Conservation (phyloP, 495 filamentous ascomycete genomes). For the Penicillium chermesinum region DNA sequence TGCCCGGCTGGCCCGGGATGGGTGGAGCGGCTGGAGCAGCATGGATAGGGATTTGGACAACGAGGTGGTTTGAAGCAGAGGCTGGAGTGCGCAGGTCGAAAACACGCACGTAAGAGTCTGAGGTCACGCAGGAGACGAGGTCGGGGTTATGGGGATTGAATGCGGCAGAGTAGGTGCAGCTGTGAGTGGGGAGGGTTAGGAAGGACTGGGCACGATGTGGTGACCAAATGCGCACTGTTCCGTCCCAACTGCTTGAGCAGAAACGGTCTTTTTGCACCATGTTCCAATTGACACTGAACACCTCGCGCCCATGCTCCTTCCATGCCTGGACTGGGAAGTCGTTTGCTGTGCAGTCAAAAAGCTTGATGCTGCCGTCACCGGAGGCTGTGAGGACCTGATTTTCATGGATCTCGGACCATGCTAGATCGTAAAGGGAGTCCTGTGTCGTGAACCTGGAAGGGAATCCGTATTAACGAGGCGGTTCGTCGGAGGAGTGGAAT, state of each 20-base stretch:
- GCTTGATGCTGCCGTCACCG: constrained; percentile 89
- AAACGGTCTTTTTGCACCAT: constrained; percentile 86
- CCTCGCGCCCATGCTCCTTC: constrained; percentile 87
- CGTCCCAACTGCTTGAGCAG: constrained; percentile 87
- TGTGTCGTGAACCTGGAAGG: constrained; percentile 79
- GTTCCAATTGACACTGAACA: constrained; percentile 90
- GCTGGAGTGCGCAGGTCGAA: constrained; percentile 86
- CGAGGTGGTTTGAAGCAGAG: constrained; percentile 76
- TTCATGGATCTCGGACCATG: constrained; percentile 93
- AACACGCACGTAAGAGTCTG: constrained; percentile 79
- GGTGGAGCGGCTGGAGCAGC: constrained; percentile 42
- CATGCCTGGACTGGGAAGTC: constrained; percentile 82
- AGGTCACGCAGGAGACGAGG: constrained; percentile 74
- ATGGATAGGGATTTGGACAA: constrained; percentile 72
- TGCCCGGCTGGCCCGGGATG: constrained; percentile 31
- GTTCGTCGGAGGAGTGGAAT: no score
- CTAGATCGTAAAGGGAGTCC: constrained; percentile 88
- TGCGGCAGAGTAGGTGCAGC: constrained; percentile 81
- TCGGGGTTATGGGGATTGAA: constrained; percentile 77
- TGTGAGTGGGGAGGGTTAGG: constrained; percentile 77
- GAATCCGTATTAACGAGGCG: neutral
- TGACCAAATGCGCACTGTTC: constrained; percentile 87
- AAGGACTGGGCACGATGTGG: constrained; percentile 67
- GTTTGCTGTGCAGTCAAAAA: constrained; percentile 75
- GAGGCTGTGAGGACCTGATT: constrained; percentile 79